Percentiles rank a stretch among this genome's conserved stretches.
These are phyloP conservation scores for Rhizodiscina lignyota DNA, from an alignment of 495 filamentous ascomycete species.

Conservation along the genomic window DNA sequence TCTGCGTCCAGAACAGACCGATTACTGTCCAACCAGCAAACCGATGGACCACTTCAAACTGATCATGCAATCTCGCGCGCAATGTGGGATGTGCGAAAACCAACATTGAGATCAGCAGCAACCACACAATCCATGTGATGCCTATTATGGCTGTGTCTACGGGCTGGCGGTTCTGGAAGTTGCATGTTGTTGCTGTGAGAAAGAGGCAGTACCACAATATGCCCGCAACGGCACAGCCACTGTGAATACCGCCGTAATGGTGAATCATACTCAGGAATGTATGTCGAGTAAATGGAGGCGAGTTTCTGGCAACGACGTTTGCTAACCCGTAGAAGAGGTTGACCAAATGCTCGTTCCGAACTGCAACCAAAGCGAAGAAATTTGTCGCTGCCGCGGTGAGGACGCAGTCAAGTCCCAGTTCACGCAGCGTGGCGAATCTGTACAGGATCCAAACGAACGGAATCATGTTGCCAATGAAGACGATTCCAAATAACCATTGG, in stretches of 20 bases:
- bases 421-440: not conserved
- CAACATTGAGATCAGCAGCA: slow-evolving; percentile 26
- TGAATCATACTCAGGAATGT: slow-evolving; percentile 10
- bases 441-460: too few relatives aligned
- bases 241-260: slow-evolving; percentile 12
- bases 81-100: slow-evolving; percentile 28
- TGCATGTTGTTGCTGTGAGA: slow-evolving; percentile 1
- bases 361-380: slow-evolving; percentile 7
- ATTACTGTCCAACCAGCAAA: slow-evolving; percentile 36
- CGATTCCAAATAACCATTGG: not conserved
- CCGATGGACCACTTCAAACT: slow-evolving; percentile 39
- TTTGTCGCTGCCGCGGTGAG: slow-evolving; percentile 10
- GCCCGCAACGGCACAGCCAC: slow-evolving; percentile 9
- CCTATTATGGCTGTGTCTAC: too few relatives aligned
- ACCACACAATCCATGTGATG: slow-evolving; percentile 2
- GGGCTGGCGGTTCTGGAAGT: too few relatives aligned
- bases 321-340: slow-evolving; percentile 9
- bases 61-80: slow-evolving; percentile 32
- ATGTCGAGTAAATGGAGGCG: too few relatives aligned
- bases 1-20: slow-evolving; percentile 20
- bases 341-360: slow-evolving; percentile 11
- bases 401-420: too few relatives aligned
- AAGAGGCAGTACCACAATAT: slow-evolving; percentile 11
- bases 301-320: slow-evolving; percentile 9
- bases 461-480: not conserved